These are phyloP conservation scores for Collybia sp. DNA, from an alignment of 768 basidiomycete genomes.

Conservation along the genomic window DNA sequence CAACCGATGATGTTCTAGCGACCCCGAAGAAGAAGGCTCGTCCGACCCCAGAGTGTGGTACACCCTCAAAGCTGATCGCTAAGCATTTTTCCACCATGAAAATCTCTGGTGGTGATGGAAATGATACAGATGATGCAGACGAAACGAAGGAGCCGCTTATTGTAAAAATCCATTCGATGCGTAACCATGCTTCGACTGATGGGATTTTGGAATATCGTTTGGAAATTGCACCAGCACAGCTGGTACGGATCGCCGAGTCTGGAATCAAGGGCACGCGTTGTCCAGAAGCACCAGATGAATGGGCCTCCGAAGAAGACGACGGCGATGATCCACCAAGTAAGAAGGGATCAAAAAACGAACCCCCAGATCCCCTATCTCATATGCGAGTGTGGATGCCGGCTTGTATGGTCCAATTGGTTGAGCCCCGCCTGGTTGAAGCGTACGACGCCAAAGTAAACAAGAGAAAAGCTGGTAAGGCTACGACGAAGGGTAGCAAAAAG, in stretches of 20 bases:
- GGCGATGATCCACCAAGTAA: slow-evolving; percentile 32
- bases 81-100: slow-evolving; percentile 49
- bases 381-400: slow-evolving; percentile 82
- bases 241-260: slow-evolving; percentile 60
- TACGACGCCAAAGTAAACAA: slow-evolving; percentile 47
- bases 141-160: slow-evolving; percentile 41
- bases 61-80: slow-evolving; percentile 51
- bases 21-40: slow-evolving; percentile 35
- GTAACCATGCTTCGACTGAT: slow-evolving; percentile 71
- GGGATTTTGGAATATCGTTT: slow-evolving; percentile 74
- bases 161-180: slow-evolving; percentile 58
- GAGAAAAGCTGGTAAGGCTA: slow-evolving; percentile 48
- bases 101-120: slow-evolving; percentile 18
- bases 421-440: slow-evolving; percentile 57
- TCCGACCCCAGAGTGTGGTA: slow-evolving; percentile 26
- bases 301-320: slow-evolving; percentile 47
- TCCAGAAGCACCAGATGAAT: slow-evolving; percentile 41
- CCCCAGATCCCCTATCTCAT: slow-evolving; percentile 49
- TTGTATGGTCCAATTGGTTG: slow-evolving; percentile 65
- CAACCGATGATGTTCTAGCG: slow-evolving; percentile 11
- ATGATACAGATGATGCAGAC: slow-evolving; percentile 27
- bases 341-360: slow-evolving; percentile 25
- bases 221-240: slow-evolving; percentile 62
- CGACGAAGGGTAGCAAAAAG: slow-evolving; percentile 28
- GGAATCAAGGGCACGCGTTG: slow-evolving; percentile 62